phyloP scores from a whole-genome alignment of 345 rosid species.

The Populus pruinosa region DNA sequence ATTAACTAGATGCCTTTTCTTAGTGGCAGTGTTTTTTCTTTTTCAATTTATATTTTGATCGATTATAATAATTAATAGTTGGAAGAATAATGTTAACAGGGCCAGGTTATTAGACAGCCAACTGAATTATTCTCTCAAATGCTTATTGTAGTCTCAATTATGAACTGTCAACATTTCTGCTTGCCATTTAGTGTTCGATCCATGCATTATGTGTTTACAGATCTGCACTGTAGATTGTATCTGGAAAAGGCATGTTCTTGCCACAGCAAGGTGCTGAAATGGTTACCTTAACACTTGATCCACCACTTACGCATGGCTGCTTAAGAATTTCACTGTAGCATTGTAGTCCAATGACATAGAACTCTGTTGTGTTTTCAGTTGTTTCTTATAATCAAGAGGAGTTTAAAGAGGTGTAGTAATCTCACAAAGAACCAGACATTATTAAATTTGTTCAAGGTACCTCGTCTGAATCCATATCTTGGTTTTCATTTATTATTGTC shows the following conservation, averaged over 20 bases:
- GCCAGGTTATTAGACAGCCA: neutral
- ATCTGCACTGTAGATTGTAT: neutral
- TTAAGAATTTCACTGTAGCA: neutral
- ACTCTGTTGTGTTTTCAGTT: conserved; percentile 43
- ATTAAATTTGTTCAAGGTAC: conserved; percentile 85
- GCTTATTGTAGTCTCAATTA: neutral
- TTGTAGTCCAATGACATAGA: conserved; percentile 1
- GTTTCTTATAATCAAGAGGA: conserved; percentile 88
- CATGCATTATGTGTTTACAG: neutral
- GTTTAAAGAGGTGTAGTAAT: conserved; percentile 93
- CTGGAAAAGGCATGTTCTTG: neutral
- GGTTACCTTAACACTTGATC: neutral
- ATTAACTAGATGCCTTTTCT: neutral
- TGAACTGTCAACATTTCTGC: neutral
- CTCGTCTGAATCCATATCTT: conserved; percentile 1
- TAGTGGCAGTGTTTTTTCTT: neutral
- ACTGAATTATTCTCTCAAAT: neutral
- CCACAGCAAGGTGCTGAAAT: neutral
- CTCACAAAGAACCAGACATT: conserved; percentile 83
- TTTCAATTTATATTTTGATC: too few species aligned
- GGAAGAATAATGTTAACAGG: neutral
- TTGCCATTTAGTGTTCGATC: neutral
- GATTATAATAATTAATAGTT: neutral
- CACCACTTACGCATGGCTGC: neutral
- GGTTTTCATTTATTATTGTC: neutral